These are phyloP conservation scores for Nectriaceae sp. DNA, from an alignment of 2,329 filamentous ascomycete species.

Conservation along the genomic window DNA sequence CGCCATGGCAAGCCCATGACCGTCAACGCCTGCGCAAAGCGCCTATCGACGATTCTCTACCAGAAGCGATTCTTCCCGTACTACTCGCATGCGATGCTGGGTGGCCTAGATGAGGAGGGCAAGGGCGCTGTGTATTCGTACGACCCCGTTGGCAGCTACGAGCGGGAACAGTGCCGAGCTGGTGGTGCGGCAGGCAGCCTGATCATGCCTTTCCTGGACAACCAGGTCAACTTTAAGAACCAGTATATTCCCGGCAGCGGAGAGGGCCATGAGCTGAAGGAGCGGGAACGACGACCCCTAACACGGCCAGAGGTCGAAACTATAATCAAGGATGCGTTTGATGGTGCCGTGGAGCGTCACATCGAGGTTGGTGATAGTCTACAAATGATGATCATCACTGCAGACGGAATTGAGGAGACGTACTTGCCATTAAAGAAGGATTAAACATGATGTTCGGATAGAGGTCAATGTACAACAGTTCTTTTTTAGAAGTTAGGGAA, in stretches of 20 bases:
- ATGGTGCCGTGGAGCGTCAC: slow-evolving; percentile 96
- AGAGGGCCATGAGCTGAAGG: slow-evolving; percentile 76
- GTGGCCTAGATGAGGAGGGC: slow-evolving; percentile 91
- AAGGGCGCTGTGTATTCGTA: slow-evolving; percentile 95
- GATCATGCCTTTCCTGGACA: slow-evolving; percentile 99
- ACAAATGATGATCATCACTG: slow-evolving; percentile 93
- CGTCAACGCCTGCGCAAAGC: slow-evolving; percentile 91
- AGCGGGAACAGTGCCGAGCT: slow-evolving; percentile 93
- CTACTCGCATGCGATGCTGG: slow-evolving; percentile 94
- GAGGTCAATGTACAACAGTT: slow-evolving; percentile 34
- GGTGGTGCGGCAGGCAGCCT: slow-evolving; percentile 89
- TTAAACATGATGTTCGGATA: slow-evolving; percentile 46
- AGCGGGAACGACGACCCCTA: slow-evolving; percentile 70
- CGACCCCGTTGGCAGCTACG: slow-evolving; percentile 96
- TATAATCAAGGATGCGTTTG: slow-evolving; percentile 95
- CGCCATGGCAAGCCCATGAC: slow-evolving; percentile 96
- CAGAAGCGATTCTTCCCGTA: slow-evolving; percentile 98
- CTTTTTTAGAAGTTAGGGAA: slow-evolving; percentile 24
- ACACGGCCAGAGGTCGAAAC: slow-evolving; percentile 75
- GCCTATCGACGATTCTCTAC: slow-evolving; percentile 93
- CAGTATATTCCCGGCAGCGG: slow-evolving; percentile 90
- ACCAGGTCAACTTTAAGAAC: slow-evolving; percentile 99
- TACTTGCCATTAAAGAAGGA: slow-evolving; percentile 87
- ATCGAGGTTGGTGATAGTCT: slow-evolving; percentile 97
- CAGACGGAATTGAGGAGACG: slow-evolving; percentile 84